phyloP scores from a whole-genome alignment of 2,329 filamentous ascomycete genomes.

The Ceratocystis cubensis region DNA sequence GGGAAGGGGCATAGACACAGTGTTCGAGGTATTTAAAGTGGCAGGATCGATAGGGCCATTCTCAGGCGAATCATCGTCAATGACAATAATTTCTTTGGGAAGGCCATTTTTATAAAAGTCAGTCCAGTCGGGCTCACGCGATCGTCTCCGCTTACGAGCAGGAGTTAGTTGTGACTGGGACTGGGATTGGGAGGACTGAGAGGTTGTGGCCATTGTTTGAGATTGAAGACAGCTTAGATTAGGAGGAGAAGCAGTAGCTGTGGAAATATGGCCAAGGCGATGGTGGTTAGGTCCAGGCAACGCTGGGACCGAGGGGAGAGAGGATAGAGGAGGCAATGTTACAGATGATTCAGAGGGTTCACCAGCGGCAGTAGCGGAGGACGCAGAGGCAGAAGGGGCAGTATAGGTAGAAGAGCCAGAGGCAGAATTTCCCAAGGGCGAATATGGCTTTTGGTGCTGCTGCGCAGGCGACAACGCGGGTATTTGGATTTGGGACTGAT shows the following conservation, averaged over 20 bases:
- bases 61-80: constrained; percentile 60
- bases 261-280: constrained; percentile 11
- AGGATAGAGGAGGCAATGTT: constrained; percentile 28
- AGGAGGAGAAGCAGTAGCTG: constrained; percentile 15
- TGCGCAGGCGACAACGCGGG: constrained; percentile 22
- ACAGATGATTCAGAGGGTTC: constrained; percentile 24
- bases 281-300: constrained; percentile 17
- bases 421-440: neutral
- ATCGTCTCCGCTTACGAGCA: constrained; percentile 41
- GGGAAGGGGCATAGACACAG: constrained; percentile 23
- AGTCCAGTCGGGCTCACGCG: constrained; percentile 61
- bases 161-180: constrained; percentile 5
- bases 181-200: constrained; percentile 25
- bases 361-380: constrained; percentile 23
- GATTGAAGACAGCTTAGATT: constrained; percentile 13
- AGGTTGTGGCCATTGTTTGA: constrained; percentile 18
- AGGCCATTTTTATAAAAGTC: constrained; percentile 73
- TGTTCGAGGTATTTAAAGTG: constrained; percentile 23
- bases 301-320: constrained; percentile 21
- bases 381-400: constrained; percentile 27
- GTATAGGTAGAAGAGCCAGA: constrained; percentile 11
- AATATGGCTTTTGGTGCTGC: constrained; percentile 22
- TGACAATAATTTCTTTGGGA: constrained; percentile 70
- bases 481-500: constrained; percentile 33
- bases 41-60: constrained; percentile 30